phyloP scores from a whole-genome alignment of 75 land plant genomes.

The Larix kaempferi region DNA sequence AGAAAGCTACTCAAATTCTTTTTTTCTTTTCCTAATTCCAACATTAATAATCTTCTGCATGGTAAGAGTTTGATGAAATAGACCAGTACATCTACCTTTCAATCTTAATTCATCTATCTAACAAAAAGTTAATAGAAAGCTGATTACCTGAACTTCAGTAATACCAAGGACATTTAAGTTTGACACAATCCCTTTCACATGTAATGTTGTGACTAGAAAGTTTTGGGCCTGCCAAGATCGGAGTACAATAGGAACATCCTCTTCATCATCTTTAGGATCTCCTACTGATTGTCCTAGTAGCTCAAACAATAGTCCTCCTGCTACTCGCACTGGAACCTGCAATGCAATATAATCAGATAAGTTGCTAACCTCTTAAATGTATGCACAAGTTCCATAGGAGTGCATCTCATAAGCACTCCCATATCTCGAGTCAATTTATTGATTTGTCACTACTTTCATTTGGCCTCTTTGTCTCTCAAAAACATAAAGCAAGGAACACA shows the following conservation, averaged over 20 bases:
- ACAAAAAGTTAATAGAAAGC: conserved; percentile 1
- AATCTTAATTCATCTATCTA: background rate
- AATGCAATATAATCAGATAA: conserved; percentile 7
- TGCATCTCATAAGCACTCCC: background rate
- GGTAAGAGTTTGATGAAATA: background rate
- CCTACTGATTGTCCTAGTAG: conserved; percentile 89
- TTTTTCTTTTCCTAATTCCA: background rate
- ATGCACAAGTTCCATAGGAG: background rate
- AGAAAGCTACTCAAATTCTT: background rate
- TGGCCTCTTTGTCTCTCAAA: background rate
- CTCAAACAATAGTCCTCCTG: conserved; percentile 91
- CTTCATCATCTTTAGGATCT: conserved; percentile 81
- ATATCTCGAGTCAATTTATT: background rate
- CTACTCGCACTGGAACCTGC: conserved; percentile 92
- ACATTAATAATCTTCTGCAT: background rate
- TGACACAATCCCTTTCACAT: conserved; percentile 67
- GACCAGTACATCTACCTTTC: background rate
- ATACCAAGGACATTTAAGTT: conserved; percentile 75
- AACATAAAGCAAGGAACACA: background rate
- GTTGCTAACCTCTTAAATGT: background rate
- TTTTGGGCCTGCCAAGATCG: conserved; percentile 93
- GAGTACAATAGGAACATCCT: conserved; percentile 82
- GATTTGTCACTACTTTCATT: background rate
- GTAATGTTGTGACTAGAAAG: conserved; percentile 72
- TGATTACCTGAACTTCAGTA: conserved; percentile 83